These are phyloP conservation scores for Immersiella caudata DNA, from an alignment of 495 filamentous ascomycete genomes.

Conservation along the genomic window DNA sequence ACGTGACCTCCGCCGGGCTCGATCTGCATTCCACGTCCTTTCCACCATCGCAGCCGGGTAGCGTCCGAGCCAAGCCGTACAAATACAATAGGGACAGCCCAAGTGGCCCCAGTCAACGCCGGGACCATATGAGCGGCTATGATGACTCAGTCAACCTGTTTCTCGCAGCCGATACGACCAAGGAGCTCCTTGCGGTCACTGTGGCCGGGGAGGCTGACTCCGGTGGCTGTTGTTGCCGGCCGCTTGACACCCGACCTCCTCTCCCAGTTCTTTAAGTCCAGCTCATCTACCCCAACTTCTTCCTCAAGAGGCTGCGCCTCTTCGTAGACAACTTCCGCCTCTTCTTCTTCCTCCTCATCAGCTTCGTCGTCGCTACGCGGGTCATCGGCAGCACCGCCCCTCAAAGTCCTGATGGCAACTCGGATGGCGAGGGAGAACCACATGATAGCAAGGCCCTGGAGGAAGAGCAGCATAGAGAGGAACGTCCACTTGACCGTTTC, in stretches of 20 bases:
- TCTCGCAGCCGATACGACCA: constrained; percentile 75
- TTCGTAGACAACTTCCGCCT: constrained; percentile 53
- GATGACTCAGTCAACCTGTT: constrained; percentile 53
- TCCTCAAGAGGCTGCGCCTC: constrained; percentile 58
- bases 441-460: constrained; percentile 80
- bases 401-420: constrained; percentile 75
- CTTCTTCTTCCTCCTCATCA: constrained; percentile 61
- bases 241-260: constrained; percentile 48
- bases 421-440: constrained; percentile 90
- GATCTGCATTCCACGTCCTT: neutral
- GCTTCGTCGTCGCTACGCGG: constrained; percentile 85
- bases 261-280: constrained; percentile 59
- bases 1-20: neutral
- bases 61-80: neutral
- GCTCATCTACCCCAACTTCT: constrained; percentile 66
- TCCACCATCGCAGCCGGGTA: neutral
- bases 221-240: constrained; percentile 49
- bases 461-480: constrained; percentile 69
- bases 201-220: constrained; percentile 66
- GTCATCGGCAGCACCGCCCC: constrained; percentile 80
- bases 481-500: constrained; percentile 71
- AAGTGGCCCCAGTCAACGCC: constrained; percentile 3
- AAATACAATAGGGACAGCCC: constrained; percentile 4
- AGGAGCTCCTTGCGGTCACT: constrained; percentile 74
- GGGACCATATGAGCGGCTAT: neutral